Evolutionary conservation across 2,329 filamentous ascomycete species (phyloP).

Genomic region (Davidsoniella neocaledoniae): DNA sequence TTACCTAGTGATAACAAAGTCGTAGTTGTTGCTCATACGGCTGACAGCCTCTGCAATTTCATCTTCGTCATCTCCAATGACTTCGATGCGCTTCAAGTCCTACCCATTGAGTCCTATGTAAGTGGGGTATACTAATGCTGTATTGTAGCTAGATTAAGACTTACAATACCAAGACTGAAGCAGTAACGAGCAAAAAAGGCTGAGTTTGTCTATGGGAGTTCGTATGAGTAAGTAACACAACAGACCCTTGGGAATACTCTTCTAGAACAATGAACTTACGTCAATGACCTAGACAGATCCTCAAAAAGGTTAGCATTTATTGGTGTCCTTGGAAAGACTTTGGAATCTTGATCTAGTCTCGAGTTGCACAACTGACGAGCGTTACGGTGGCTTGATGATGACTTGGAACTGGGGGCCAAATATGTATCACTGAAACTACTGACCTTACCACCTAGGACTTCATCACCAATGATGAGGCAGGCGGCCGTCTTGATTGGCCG

Average conservation of each 20-base stretch:
- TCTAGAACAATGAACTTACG: conserved; percentile 3
- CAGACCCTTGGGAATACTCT: background rate
- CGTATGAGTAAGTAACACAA: background rate
- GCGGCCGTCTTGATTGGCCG: conserved; percentile 74
- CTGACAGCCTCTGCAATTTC: conserved; percentile 79
- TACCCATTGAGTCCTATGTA: conserved; percentile 16
- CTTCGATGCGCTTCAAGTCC: conserved; percentile 72
- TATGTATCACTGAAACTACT: conserved; percentile 13
- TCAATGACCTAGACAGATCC: conserved; percentile 5
- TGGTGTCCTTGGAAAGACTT: background rate
- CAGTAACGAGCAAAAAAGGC: conserved; percentile 49
- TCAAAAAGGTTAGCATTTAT: background rate
- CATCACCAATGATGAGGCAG: conserved; percentile 92
- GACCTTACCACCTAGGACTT: conserved; percentile 89
- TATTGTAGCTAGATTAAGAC: conserved; percentile 11
- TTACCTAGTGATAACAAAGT: conserved; percentile 78
- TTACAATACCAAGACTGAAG: conserved; percentile 42
- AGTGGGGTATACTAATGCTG: background rate
- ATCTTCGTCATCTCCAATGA: conserved; percentile 79
- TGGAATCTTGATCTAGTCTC: background rate
- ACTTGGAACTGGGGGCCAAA: background rate
- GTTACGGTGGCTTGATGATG: background rate
- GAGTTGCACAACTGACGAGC: background rate
- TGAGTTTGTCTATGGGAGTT: conserved; percentile 29
- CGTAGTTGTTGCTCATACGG: conserved; percentile 78